Percentiles rank a stretch among this genome's conserved stretches.
phyloP scores from a whole-genome alignment of 2,329 filamentous ascomycete species.

The Calonectria hawksworthii region DNA sequence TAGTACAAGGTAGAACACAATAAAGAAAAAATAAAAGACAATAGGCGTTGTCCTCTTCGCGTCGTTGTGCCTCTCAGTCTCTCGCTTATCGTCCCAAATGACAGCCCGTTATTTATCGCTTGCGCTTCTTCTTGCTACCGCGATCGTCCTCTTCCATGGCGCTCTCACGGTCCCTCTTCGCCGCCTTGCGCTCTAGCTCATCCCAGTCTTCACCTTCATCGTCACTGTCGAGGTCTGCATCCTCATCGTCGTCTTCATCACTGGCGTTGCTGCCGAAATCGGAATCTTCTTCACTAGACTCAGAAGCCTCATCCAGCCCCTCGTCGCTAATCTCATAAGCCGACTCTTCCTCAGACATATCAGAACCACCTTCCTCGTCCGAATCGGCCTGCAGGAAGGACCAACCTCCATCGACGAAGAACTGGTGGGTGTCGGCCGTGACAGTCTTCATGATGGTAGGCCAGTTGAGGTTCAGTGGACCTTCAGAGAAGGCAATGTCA shows the following conservation, averaged over 20 bases:
- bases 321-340: slow-evolving; percentile 92
- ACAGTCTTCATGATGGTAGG: slow-evolving; percentile 99
- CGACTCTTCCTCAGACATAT: slow-evolving; percentile 89
- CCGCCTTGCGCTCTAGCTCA: slow-evolving; percentile 91
- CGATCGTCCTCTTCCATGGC: slow-evolving; percentile 71
- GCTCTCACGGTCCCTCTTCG: slow-evolving; percentile 82
- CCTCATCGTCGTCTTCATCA: slow-evolving; percentile 81
- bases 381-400: slow-evolving; percentile 90
- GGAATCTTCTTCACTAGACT: slow-evolving; percentile 83
- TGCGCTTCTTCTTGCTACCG: slow-evolving; percentile 73
- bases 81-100: background rate
- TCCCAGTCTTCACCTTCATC: slow-evolving; percentile 94
- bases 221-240: slow-evolving; percentile 74
- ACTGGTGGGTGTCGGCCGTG: slow-evolving; percentile 90
- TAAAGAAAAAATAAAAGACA: slow-evolving; percentile 11
- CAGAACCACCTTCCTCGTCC: slow-evolving; percentile 83
- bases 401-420: slow-evolving; percentile 97
- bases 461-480: slow-evolving; percentile 98
- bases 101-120: slow-evolving; percentile 46
- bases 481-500: slow-evolving; percentile 94
- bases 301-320: slow-evolving; percentile 87
- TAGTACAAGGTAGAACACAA: slow-evolving; percentile 28
- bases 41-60: slow-evolving; percentile 9
- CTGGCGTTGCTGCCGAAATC: slow-evolving; percentile 94
- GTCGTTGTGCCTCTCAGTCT: background rate